A percentile compares a stretch with the other conserved stretches of the same genome.
Evolutionary conservation across 2,329 filamentous ascomycete species (phyloP).

Genomic region (Dothidotthia symphoricarpi): DNA sequence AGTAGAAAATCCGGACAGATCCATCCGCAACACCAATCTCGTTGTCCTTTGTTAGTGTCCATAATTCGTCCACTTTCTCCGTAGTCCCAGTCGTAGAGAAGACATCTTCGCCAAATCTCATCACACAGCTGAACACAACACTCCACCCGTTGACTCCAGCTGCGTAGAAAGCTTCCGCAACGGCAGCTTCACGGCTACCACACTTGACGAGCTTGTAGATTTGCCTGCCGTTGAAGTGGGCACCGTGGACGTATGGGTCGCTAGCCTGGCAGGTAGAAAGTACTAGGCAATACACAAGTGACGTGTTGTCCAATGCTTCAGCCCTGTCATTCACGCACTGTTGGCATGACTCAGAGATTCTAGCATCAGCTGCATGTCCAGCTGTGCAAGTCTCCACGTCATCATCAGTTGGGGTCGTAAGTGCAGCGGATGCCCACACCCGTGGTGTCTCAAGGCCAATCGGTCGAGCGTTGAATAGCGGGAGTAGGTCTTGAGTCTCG

Average conservation of each 20-base stretch:
- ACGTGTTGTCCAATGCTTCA: constrained; percentile 21
- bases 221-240: constrained; percentile 16
- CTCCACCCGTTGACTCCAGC: constrained; percentile 33
- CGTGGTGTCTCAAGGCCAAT: constrained; percentile 23
- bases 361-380: constrained; percentile 13
- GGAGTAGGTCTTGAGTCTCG: constrained; percentile 13
- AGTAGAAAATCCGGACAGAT: constrained; percentile 32
- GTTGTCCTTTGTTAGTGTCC: constrained; percentile 23
- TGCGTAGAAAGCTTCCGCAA: constrained; percentile 30
- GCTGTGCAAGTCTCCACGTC: constrained; percentile 27
- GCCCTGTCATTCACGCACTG: constrained; percentile 30
- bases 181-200: constrained; percentile 34
- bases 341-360: constrained; percentile 14
- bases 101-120: constrained; percentile 24
- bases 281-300: constrained; percentile 29
- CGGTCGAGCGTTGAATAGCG: constrained; percentile 16
- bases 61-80: constrained; percentile 24
- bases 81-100: constrained; percentile 16
- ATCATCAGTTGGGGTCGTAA: constrained; percentile 31
- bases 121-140: constrained; percentile 33
- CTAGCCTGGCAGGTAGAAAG: constrained; percentile 25
- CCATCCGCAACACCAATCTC: constrained; percentile 5
- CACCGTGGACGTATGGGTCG: constrained; percentile 11
- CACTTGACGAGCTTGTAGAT: constrained; percentile 35
- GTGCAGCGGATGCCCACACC: constrained; percentile 31